Base-by-base conservation (phyloP, 2,329 filamentous ascomycete species). In the Ceratocystiopsis brevicomis region DNA sequence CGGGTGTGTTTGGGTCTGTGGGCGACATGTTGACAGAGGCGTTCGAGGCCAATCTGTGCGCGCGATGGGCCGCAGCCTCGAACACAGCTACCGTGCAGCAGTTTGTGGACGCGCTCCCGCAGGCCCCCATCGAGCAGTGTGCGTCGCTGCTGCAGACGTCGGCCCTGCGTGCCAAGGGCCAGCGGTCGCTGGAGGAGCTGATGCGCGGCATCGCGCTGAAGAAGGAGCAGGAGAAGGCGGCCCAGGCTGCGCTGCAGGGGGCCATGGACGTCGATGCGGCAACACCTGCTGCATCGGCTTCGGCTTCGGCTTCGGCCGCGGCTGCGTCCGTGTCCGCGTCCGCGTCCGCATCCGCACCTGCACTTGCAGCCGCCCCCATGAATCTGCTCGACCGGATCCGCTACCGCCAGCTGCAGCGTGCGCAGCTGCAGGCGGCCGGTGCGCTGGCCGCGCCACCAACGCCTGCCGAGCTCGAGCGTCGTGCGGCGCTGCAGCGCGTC, bases 301-400 rank as follows among this genome's bases (percentile, higher is more conserved):
- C 19, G 19, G 19, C 19, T n/a, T n/a, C n/a, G n/a, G n/a, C n/a
- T n/a, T 6, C 12, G 30, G 16, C 21, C 17, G 15, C 6, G 37
- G 2, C 1, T 18, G 2, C 9, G 38, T 5, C 43, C 37, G n/a
- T n/a, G n/a, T n/a, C n/a, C 16, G 19, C 43, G 4, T 9, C 18
- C n/a, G 36, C 34, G 2, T 6, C 40, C 1, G 21, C 21, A 21
- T 8, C 21, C 21, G 21, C 21, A 8, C 21, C 21, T 4, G 21
- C 21, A 21, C 21, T 8, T 9, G 10, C 25, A 30, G 5, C 25
- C 2, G 25, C 25, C 6, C 43, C 76, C 61, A 76, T 80, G 63
- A 74, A 73, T 43, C 71, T 92, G 19, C 67, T 90, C 45, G 81
- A 87, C 57, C 78, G 81, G 40, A 72, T 92, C 49, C 77, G 80